Evolutionary conservation across 1,284 basidiomycete genomes (phyloP), one percentile per base, ranked within the genome.

Genomic region (Malassezia psittaci): DNA sequence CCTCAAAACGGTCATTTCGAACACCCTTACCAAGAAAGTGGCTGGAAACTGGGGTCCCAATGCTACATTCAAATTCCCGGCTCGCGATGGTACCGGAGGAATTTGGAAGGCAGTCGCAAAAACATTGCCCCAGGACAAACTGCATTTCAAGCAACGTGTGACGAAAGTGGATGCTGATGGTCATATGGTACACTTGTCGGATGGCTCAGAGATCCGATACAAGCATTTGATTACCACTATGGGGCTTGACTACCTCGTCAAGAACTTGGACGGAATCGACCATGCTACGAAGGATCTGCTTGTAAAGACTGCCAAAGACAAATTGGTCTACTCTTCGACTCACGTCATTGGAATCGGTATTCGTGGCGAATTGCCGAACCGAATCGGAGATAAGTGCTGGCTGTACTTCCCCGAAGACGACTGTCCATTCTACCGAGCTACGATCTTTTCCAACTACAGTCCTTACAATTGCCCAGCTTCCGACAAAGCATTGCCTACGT

Each of bases 391-490:
- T 72, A 80, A 79, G 68, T 80, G 79, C 75, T 77, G 76, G 76
- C 71, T 77, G 52, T 77, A 76, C 73, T 77, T 76, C 72, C 78
- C 78, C 39, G 79, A 79, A 62, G 76, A 77, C 60, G 74, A 79
- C 72, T 77, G 77, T 41, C 79, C 79, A 37, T 80, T 79, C 75
- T 80, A 80, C 75, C 77, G 79, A 41, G 79, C 78, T 15, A 80
- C 79, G 54, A 78, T 80, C 67, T 80, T 80, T 67, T 79, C 78
- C 59, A 80, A 80, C 75, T 80, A 80, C 71, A 79, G 78, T 36
- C 78, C 78, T 35, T 74, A 77, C 75, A 79, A 80, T 70, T 76
- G 76, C 54, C 79, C 79, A 2, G 62, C 74, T 52, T 61, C 64
- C 24, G 68, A 74, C 35, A 68, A 65, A 50, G 72, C 75, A 67